A percentile compares a stretch with the other conserved stretches of the same genome.
phyloP scores from a whole-genome alignment of 176 grass and related monocot genomes.

The Musa troglodytarum region DNA sequence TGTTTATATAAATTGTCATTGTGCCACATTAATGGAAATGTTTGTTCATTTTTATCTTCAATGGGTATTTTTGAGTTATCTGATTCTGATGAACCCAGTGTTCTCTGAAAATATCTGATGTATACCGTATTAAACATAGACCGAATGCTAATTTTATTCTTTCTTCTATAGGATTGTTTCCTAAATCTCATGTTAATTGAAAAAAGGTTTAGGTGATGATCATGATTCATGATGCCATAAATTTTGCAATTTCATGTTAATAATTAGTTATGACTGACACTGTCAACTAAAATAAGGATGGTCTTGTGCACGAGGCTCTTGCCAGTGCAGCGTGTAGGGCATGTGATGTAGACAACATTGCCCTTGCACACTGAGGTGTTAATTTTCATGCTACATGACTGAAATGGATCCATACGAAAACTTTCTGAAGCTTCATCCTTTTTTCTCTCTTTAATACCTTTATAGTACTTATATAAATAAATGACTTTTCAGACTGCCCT shows the following conservation, averaged over 20 bases:
- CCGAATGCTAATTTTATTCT: neutral
- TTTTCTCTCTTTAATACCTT: neutral
- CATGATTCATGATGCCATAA: too few relatives aligned
- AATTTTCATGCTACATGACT: too few relatives aligned
- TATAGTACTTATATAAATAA: neutral
- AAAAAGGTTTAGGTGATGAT: neutral
- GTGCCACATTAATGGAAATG: neutral
- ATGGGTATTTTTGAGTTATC: neutral
- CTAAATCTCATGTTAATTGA: neutral
- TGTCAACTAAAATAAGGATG: too few relatives aligned
- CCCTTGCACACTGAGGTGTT: too few relatives aligned
- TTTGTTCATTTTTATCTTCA: neutral
- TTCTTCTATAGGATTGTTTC: neutral
- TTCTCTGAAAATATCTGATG: neutral
- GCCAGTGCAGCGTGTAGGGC: too few relatives aligned
- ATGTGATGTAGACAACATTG: too few relatives aligned
- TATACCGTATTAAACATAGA: neutral
- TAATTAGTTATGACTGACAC: too few relatives aligned
- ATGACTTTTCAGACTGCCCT: constrained; percentile 44
- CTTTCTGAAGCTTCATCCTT: neutral
- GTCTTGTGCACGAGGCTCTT: too few relatives aligned
- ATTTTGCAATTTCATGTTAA: too few relatives aligned
- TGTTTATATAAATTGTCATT: neutral
- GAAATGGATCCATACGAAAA: neutral
- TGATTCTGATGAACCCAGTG: neutral